phyloP scores from a whole-genome alignment of 106 monocot genomes.

The Dendrobium chrysotoxum region DNA sequence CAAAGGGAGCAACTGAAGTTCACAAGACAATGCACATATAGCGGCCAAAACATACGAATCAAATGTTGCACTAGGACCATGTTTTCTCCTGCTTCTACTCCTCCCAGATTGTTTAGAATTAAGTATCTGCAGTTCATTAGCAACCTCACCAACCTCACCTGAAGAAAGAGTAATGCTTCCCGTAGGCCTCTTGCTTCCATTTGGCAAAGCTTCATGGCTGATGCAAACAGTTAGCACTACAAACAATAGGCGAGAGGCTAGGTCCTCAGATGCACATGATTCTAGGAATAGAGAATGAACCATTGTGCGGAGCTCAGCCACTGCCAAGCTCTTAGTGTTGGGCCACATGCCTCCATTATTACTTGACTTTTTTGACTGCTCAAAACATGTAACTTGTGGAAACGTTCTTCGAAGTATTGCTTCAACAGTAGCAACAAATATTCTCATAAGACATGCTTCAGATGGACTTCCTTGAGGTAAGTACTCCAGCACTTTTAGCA shows the following conservation, averaged over 20 bases:
- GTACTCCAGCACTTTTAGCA: conserved; percentile 90
- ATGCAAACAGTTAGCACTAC: conserved; percentile 91
- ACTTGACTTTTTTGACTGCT: conserved; percentile 49
- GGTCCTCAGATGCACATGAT: conserved; percentile 90
- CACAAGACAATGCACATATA: conserved; percentile 91
- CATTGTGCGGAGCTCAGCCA: conserved; percentile 91
- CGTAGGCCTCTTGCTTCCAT: conserved; percentile 83
- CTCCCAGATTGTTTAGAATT: conserved; percentile 37
- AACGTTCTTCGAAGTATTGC: conserved; percentile 82
- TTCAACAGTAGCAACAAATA: conserved; percentile 95
- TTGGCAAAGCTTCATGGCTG: conserved; percentile 80
- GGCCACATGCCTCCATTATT: conserved; percentile 42
- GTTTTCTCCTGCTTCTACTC: conserved; percentile 48
- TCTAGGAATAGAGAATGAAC: conserved; percentile 92
- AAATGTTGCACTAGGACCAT: conserved; percentile 90
- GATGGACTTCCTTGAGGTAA: conserved; percentile 95
- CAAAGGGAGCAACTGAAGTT: conserved; percentile 89
- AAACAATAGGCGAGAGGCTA: conserved; percentile 85
- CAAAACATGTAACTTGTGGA: conserved; percentile 48
- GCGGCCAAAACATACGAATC: conserved; percentile 96
- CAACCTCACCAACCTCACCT: conserved; percentile 35
- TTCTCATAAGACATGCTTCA: conserved; percentile 97
- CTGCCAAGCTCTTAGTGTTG: conserved; percentile 71
- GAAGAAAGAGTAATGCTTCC: conserved; percentile 23
- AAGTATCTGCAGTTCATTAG: conserved; percentile 22